Evolutionary conservation across 257 asterid genomes (phyloP), one percentile per base, ranked within the genome.

Genomic region (Knoxia roxburghii): DNA sequence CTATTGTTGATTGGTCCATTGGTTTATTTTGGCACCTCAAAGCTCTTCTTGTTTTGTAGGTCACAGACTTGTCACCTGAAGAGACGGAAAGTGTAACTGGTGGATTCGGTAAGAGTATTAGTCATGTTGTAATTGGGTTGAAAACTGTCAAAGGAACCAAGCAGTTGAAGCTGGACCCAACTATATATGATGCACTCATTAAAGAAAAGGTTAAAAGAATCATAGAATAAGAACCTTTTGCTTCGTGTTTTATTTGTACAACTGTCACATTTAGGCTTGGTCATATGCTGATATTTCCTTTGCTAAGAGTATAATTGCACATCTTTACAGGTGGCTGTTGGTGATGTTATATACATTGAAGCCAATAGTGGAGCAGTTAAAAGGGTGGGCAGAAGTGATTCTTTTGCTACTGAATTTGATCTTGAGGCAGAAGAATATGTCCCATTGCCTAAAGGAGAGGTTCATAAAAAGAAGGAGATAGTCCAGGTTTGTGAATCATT

Each of bases 401-500:
- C 94, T 60, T 93, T 93, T 82, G 97, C 97, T n/a, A 88, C 97
- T 14, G 96, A 93, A 75, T 90, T 90, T 80, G 98, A 93, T 79
- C 94, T 93, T 21, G 98, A 93, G 85, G 98, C 98, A 3, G 97
- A 93, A 83, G 97, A 93, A 78, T 90, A 93, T 81, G 98, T 93
- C 61, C 96, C 97, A 40, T 91, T 93, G 68, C 98, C 97, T 56
- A 90, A 93, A 84, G 99, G 97, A 72, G 97, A 90, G 84, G 99
- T 93, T 84, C 97, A 93, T 80, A 90, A 93, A 73, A 93, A 93
- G 82, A 93, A 93, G 76, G 97, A 93, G 78, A 90, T 93, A 61
- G 97, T 93, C 21, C 99, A 93, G 97, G 99, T 90, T 33, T 37
- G 79, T 64, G 18, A 51, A 66, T 15, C 21, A 26, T 7, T 29